Conservation (phyloP, 1,284 basidiomycete species). For the Tilletia walkeri region DNA sequence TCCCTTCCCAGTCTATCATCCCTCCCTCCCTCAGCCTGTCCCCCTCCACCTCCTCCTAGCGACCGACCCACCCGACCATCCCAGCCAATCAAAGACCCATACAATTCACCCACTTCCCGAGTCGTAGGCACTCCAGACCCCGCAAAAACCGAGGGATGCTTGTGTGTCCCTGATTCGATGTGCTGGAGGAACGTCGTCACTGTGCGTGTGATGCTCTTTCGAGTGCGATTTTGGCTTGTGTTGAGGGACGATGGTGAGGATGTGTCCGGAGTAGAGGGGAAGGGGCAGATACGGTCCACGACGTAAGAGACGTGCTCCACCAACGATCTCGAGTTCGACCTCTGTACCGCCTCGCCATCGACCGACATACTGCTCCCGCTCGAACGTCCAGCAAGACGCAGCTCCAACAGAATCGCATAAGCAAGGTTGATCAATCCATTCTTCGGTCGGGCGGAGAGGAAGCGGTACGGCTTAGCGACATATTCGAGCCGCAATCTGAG, state of each 20-base stretch:
- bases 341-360: no score
- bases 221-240: not conserved
- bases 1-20: no score
- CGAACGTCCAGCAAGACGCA: no score
- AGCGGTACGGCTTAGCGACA: slow-evolving; percentile 8
- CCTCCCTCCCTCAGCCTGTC: no score
- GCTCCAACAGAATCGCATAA: not conserved
- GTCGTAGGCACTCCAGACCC: not conserved
- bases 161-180: not conserved
- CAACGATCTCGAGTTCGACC: not conserved
- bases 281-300: not conserved
- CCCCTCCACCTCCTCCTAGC: no score
- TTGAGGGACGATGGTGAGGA: not conserved
- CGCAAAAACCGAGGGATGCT: not conserved
- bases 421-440: slow-evolving; percentile 6
- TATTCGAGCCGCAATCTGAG: slow-evolving; percentile 3
- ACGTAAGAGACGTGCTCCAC: not conserved
- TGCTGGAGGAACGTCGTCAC: not conserved
- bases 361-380: no score
- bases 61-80: not conserved
- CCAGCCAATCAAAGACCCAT: slow-evolving; percentile 5
- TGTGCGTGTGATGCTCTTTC: not conserved
- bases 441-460: slow-evolving; percentile 7
- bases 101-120: not conserved
- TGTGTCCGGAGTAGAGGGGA: not conserved